phyloP scores from a whole-genome alignment of 2,329 filamentous ascomycete genomes.

The Fusarium papillatum region DNA sequence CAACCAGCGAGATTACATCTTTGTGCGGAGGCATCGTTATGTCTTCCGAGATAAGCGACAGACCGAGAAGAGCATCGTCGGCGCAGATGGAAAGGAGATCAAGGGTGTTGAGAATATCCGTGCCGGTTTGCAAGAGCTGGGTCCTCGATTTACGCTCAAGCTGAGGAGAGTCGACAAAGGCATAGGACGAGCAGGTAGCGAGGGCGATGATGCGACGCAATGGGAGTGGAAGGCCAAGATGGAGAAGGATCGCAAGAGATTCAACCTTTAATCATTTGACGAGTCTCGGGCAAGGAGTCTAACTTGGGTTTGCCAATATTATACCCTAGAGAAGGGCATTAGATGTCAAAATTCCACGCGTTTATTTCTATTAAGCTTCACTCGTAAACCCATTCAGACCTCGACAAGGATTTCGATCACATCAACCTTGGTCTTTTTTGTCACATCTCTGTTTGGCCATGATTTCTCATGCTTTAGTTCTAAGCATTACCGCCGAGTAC shows the following conservation, averaged over 20 bases:
- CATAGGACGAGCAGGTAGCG: conserved; percentile 77
- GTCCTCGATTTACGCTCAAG: conserved; percentile 83
- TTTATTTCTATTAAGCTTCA: neutral
- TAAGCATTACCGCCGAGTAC: conserved; percentile 63
- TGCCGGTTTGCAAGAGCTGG: conserved; percentile 90
- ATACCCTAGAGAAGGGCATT: conserved; percentile 11
- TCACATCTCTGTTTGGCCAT: neutral
- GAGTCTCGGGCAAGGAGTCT: conserved; percentile 12
- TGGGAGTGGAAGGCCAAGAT: conserved; percentile 98
- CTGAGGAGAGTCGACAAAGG: conserved; percentile 92
- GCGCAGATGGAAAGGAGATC: conserved; percentile 84
- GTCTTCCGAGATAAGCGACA: conserved; percentile 90
- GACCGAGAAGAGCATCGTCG: conserved; percentile 89
- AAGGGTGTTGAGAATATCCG: conserved; percentile 89
- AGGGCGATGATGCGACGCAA: conserved; percentile 82
- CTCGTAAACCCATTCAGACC: neutral
- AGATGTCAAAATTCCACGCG: neutral
- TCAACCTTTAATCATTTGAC: conserved; percentile 77
- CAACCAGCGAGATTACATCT: conserved; percentile 97
- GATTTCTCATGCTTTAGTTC: conserved; percentile 50
- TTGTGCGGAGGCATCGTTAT: conserved; percentile 91
- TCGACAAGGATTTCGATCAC: neutral
- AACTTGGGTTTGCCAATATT: conserved; percentile 26
- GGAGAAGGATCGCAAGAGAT: conserved; percentile 94
- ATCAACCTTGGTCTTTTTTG: neutral